Percentiles rank a stretch among this genome's conserved stretches.
Evolutionary conservation across 305 asterid species (phyloP).

Genomic region (Stenogyne calaminthoides): DNA sequence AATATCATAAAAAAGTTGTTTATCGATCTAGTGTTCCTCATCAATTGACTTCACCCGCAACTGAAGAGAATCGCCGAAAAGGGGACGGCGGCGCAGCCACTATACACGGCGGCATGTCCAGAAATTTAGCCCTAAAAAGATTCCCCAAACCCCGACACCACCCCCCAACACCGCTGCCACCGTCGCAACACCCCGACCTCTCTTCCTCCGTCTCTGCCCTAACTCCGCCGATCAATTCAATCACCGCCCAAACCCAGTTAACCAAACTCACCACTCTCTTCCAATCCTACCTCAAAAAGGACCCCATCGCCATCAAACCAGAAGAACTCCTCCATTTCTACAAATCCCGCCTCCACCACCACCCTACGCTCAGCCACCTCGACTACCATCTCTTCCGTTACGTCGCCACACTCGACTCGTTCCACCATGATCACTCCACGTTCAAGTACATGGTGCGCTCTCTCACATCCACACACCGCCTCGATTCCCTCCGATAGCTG

Average conservation of each 20-base stretch:
- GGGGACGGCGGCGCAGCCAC: slow-evolving; percentile 27
- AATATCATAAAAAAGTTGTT: too few species aligned
- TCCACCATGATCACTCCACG: slow-evolving; percentile 89
- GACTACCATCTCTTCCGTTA: slow-evolving; percentile 87
- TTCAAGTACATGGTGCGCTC: slow-evolving; percentile 82
- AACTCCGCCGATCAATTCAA: slow-evolving; percentile 37
- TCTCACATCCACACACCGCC: slow-evolving; percentile 71
- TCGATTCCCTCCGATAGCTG: slow-evolving; percentile 63
- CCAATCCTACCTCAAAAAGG: slow-evolving; percentile 41
- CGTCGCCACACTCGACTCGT: slow-evolving; percentile 80
- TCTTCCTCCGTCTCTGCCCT: slow-evolving; percentile 40
- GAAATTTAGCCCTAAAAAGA: slow-evolving; percentile 28
- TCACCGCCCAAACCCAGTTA: slow-evolving; percentile 37
- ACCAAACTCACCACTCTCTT: slow-evolving; percentile 45
- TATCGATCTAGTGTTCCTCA: too few species aligned
- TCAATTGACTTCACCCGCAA: not conserved
- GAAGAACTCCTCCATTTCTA: slow-evolving; percentile 65
- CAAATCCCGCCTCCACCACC: slow-evolving; percentile 69
- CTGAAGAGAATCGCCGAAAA: not conserved
- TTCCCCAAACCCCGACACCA: slow-evolving; percentile 26
- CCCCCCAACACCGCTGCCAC: slow-evolving; percentile 30
- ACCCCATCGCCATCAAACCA: slow-evolving; percentile 56
- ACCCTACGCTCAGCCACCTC: slow-evolving; percentile 77
- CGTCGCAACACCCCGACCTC: slow-evolving; percentile 35
- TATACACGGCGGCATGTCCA: slow-evolving; percentile 40